phyloP scores from a whole-genome alignment of 208 protist species.

The Leishmania martiniquensis region DNA sequence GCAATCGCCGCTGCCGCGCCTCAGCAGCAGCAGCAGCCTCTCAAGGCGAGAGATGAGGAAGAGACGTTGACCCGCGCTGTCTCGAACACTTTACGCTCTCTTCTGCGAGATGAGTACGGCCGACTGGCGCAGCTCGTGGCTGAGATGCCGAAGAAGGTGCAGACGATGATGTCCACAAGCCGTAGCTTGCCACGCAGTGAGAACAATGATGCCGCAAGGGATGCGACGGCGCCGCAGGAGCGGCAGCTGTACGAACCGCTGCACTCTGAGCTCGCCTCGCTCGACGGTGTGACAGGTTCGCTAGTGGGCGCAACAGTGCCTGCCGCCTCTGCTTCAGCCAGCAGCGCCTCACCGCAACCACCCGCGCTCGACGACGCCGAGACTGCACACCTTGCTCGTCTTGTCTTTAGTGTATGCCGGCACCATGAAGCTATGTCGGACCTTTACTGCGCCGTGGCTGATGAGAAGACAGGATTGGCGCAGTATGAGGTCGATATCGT shows the following conservation, averaged over 20 bases:
- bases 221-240: not conserved
- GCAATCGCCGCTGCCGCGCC: not conserved
- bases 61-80: slow-evolving; percentile 10
- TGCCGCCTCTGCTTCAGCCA: not conserved
- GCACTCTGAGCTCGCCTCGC: slow-evolving; percentile 8
- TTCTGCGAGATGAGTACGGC: slow-evolving; percentile 31
- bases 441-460: slow-evolving; percentile 10
- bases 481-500: slow-evolving; percentile 47
- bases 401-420: slow-evolving; percentile 4
- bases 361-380: slow-evolving; percentile 10
- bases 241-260: slow-evolving; percentile 2
- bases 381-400: slow-evolving; percentile 15
- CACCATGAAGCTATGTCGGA: slow-evolving; percentile 10
- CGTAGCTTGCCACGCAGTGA: not conserved
- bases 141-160: slow-evolving; percentile 35
- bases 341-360: not conserved
- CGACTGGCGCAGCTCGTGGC: slow-evolving; percentile 38
- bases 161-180: not conserved
- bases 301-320: not conserved
- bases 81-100: slow-evolving; percentile 15
- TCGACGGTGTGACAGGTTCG: not conserved
- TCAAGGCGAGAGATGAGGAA: slow-evolving; percentile 22
- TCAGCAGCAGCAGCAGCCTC: slow-evolving; percentile 8
- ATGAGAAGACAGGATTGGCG: slow-evolving; percentile 13
- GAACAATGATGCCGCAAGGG: no score